These are phyloP conservation scores for Globisporangium nodosum DNA, from an alignment of 352 stramenopile genomes.

Conservation along the genomic window DNA sequence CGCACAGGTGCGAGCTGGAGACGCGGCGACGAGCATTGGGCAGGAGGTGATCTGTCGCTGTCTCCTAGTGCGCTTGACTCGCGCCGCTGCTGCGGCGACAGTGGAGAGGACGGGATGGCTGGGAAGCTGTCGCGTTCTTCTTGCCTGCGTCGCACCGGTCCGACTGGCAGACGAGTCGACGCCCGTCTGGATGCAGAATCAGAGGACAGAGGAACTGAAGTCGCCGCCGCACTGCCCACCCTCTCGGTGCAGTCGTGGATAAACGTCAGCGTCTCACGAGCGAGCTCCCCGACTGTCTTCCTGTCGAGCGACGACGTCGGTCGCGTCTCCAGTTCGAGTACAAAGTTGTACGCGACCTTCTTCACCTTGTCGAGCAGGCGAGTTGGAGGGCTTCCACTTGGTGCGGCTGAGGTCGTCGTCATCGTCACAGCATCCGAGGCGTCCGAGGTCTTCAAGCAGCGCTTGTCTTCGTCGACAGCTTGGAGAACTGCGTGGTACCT, in stretches of 20 bases:
- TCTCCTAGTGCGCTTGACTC: no score
- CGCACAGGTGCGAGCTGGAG: slow-evolving; percentile 5
- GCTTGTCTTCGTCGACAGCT: slow-evolving; percentile 9
- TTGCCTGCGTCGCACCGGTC: neutral
- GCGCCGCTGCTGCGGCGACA: neutral
- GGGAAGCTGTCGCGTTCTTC: neutral
- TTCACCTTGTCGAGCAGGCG: slow-evolving; percentile 48
- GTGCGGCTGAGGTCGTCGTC: neutral
- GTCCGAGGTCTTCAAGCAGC: neutral
- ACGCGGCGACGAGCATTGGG: neutral
- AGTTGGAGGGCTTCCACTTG: neutral
- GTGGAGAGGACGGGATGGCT: neutral
- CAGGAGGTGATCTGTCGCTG: neutral
- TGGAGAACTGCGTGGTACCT: slow-evolving; percentile 39
- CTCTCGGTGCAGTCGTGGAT: slow-evolving; percentile 28
- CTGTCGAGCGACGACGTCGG: slow-evolving; percentile 22
- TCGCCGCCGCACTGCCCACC: neutral
- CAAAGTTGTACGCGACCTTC: slow-evolving; percentile 55
- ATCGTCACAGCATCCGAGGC: neutral
- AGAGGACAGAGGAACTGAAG: neutral
- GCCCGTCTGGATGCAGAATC: neutral
- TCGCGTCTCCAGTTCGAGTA: slow-evolving; percentile 38
- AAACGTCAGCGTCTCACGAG: slow-evolving; percentile 47
- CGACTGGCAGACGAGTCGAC: neutral
- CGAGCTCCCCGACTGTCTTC: slow-evolving; percentile 59